Evolutionary conservation across 495 filamentous ascomycete genomes (phyloP).

Genomic region (Trichoderma virens): DNA sequence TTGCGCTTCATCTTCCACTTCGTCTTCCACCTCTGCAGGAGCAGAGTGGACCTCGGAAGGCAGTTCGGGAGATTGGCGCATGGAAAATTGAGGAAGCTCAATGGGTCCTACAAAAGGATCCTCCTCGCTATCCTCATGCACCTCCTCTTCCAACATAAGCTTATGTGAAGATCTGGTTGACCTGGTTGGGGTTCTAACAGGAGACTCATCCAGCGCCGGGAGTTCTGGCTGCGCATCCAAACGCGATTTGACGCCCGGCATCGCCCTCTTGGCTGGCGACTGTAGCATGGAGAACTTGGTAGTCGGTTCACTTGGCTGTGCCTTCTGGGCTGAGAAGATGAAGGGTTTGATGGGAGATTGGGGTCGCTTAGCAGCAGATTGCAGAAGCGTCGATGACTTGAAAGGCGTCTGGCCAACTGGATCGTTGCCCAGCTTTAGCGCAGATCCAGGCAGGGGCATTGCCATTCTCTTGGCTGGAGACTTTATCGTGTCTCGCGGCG

Average conservation of each 20-base stretch:
- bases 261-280: slow-evolving; percentile 33
- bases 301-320: slow-evolving; percentile 3
- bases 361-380: slow-evolving; percentile 42
- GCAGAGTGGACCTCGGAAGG: slow-evolving; percentile 40
- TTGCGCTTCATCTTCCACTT: slow-evolving; percentile 15
- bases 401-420: slow-evolving; percentile 17
- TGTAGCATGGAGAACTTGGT: slow-evolving; percentile 29
- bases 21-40: neutral
- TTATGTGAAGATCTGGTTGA: neutral
- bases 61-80: slow-evolving; percentile 42
- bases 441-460: slow-evolving; percentile 39
- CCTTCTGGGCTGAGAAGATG: slow-evolving; percentile 5
- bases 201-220: slow-evolving; percentile 10
- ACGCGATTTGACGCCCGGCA: slow-evolving; percentile 5
- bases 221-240: neutral
- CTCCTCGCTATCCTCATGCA: slow-evolving; percentile 14
- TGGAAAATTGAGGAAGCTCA: slow-evolving; percentile 34
- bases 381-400: slow-evolving; percentile 33
- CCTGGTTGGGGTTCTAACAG: slow-evolving; percentile 20
- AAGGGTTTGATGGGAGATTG: slow-evolving; percentile 31
- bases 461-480: slow-evolving; percentile 41
- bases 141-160: slow-evolving; percentile 14
- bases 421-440: slow-evolving; percentile 22
- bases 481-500: slow-evolving; percentile 40
- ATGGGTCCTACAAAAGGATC: slow-evolving; percentile 25